Evolutionary conservation across 2,329 filamentous ascomycete genomes (phyloP), one percentile per base, ranked within the genome.

Genomic region (Plenodomus biglobosus): DNA sequence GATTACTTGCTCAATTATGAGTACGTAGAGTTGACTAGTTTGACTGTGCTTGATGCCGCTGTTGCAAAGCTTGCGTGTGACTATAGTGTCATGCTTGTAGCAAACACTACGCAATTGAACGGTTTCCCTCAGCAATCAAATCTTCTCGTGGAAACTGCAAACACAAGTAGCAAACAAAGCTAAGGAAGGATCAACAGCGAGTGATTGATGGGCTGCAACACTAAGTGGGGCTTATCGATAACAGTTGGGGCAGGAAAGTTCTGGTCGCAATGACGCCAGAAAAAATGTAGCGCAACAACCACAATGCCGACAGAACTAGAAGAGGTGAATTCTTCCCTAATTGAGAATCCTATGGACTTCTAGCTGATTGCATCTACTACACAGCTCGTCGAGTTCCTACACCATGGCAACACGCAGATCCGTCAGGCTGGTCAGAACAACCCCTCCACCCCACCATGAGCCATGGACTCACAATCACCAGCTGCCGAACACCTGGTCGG

Each of bases 311-410:
- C 75, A 37, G 76, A 79, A 69, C 62, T 79, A 42, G 77, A 79
- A 69, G 76, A 79, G 55, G 75, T 77, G 52, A 48, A 53, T 30
- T 34, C n/a, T n/a, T n/a, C n/a, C n/a, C 22, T 46, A 11, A 37
- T 50, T 11, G 27, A 10, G 27, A 32, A 32, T 11, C 11, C 13
- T 3, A 3, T 32, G 27, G 15, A 32, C 27, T 3, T 11, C 6
- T 32, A 11, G 19, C 45, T 44, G 20, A 39, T 40, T n/a, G 6
- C 27, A 32, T 15, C 3, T 32, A 15, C 8, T 32, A 32, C 42
- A n/a, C 40, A 95, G 90, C 84, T 96, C 44, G 90, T 96, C 53
- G 90, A 91, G 70, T 96, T 97, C 74, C 88, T 97, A 50, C 87
- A 89, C 73, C 87, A 95, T 75, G 89, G 89, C 51, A 96, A 95